Conservation (phyloP, 345 rosid species). For the Iberis pinnata region DNA sequence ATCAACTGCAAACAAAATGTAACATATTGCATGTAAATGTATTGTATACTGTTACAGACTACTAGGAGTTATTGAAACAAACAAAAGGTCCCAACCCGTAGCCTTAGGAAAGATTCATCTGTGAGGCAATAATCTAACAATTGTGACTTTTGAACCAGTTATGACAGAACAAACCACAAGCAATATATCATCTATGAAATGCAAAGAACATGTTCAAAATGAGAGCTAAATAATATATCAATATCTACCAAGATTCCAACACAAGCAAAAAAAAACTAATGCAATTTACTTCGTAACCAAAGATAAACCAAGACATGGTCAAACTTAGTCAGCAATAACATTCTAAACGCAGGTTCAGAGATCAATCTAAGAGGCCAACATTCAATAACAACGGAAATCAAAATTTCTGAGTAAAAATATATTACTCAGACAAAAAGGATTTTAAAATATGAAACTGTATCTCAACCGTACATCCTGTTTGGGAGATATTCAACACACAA, state of each 20-base stretch:
- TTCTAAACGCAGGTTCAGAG: conserved; percentile 11
- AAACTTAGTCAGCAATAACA: conserved; percentile 7
- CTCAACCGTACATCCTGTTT: conserved; percentile 18
- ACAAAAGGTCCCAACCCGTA: conserved; percentile 12
- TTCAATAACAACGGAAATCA: conserved; percentile 10
- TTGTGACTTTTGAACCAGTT: conserved; percentile 7
- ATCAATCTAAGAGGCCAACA: conserved; percentile 15
- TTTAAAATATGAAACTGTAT: background rate
- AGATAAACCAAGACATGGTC: conserved; percentile 2
- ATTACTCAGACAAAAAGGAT: conserved; percentile 4
- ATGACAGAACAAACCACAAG: conserved; percentile 4
- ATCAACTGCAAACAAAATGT: conserved; percentile 7
- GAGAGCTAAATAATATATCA: conserved; percentile 8
- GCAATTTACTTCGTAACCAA: conserved; percentile 14
- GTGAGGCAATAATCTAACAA: conserved; percentile 9
- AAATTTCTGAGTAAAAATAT: background rate
- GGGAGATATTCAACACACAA: conserved; percentile 10
- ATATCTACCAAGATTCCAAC: conserved; percentile 4
- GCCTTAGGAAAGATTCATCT: background rate
- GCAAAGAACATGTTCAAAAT: conserved; percentile 7
- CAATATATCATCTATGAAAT: background rate
- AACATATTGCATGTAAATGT: conserved; percentile 8
- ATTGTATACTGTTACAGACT: conserved; percentile 9
- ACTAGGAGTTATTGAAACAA: background rate
- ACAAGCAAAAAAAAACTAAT: conserved; percentile 7